Conservation (phyloP, 2,329 filamentous ascomycete genomes). For the Fusarium transvaalense region DNA sequence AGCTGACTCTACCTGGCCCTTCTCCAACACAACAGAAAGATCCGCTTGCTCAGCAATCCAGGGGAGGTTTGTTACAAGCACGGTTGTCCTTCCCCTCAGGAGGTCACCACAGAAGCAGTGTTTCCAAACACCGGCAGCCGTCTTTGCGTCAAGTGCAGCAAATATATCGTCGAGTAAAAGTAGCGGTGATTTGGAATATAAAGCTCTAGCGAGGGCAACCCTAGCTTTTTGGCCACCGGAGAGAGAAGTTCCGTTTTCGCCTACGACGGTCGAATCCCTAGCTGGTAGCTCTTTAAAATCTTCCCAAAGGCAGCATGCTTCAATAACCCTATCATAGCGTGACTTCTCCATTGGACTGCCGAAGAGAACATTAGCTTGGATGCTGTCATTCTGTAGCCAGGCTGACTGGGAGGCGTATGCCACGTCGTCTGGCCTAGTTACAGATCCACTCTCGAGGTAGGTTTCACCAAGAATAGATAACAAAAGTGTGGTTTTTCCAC, state of each 20-base stretch:
- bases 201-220: conserved; percentile 67
- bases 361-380: conserved; percentile 68
- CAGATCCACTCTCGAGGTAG: conserved; percentile 60
- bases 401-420: conserved; percentile 69
- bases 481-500: conserved; percentile 69
- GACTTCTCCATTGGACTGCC: conserved; percentile 62
- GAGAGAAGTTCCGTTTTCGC: conserved; percentile 67
- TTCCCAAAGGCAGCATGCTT: conserved; percentile 65
- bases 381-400: conserved; percentile 69
- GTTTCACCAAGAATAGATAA: conserved; percentile 68
- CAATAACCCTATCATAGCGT: conserved; percentile 67
- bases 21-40: conserved; percentile 60
- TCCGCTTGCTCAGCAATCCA: conserved; percentile 67
- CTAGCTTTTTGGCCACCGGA: conserved; percentile 70
- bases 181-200: conserved; percentile 68
- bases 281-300: conserved; percentile 65
- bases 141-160: conserved; percentile 70
- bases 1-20: conserved; percentile 56
- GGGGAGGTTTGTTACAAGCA: conserved; percentile 69
- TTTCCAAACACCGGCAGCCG: conserved; percentile 67
- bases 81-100: conserved; percentile 65
- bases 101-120: conserved; percentile 69
- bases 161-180: conserved; percentile 71
- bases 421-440: conserved; percentile 64
- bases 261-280: conserved; percentile 65